These are phyloP conservation scores for Pseudonitzschia delicatissima DNA, from an alignment of 108 stramenopile genomes.

Conservation along the genomic window DNA sequence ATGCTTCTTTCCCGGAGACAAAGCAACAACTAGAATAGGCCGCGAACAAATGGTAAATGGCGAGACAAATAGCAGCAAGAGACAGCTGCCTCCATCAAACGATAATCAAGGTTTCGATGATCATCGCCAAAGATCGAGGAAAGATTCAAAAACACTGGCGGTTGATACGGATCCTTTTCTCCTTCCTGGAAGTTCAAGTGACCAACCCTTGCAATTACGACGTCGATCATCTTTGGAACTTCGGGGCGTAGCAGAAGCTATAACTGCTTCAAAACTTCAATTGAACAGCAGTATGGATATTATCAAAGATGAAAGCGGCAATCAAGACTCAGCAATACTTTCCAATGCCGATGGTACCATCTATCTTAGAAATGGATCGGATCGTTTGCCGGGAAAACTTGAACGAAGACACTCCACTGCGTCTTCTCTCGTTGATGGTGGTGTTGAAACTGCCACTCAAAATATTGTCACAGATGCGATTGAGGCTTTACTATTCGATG, in stretches of 20 bases:
- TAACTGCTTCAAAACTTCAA: constrained; percentile 34
- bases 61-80: not conserved
- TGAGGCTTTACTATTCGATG: constrained; percentile 47
- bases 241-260: constrained; percentile 37
- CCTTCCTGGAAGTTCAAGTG: not conserved
- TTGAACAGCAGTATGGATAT: constrained; percentile 7
- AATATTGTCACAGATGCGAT: constrained; percentile 57
- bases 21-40: not conserved
- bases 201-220: not conserved
- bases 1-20: constrained; percentile 2
- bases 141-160: not conserved
- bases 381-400: not conserved
- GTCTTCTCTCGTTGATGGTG: constrained; percentile 38
- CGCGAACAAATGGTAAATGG: not conserved
- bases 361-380: not conserved
- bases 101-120: constrained; percentile 10
- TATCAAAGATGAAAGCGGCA: not conserved
- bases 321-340: not conserved
- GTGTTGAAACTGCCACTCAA: constrained; percentile 44
- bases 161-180: not conserved
- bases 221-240: constrained; percentile 35
- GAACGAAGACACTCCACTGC: constrained; percentile 17
- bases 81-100: constrained; percentile 37
- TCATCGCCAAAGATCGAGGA: not conserved
- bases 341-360: not conserved